Percentiles rank a stretch among this genome's conserved stretches.
Evolutionary conservation across 495 filamentous ascomycete species (phyloP).

Genomic region (Xylaria longipes): DNA sequence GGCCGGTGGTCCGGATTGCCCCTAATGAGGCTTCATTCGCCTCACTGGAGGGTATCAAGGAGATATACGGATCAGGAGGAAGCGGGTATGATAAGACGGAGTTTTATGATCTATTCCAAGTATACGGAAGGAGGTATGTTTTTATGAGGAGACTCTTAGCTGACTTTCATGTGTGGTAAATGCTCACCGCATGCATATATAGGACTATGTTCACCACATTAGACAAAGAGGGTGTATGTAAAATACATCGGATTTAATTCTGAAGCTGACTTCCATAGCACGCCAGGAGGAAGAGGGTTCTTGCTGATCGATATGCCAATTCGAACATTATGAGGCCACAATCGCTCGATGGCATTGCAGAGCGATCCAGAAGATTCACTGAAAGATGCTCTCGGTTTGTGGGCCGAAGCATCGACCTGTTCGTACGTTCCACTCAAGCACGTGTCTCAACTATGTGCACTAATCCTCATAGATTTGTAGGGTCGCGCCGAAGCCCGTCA

Average conservation of each 20-base stretch:
- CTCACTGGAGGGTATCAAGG: conserved; percentile 62
- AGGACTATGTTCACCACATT: conserved; percentile 69
- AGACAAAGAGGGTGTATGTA: conserved; percentile 58
- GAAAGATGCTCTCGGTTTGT: conserved; percentile 52
- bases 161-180: background rate
- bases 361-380: conserved; percentile 60
- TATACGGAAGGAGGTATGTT: conserved; percentile 59
- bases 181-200: conserved; percentile 16
- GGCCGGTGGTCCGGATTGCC: conserved; percentile 61
- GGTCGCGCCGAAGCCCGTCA: background rate
- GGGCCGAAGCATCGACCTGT: conserved; percentile 59
- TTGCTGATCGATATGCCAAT: conserved; percentile 71
- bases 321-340: conserved; percentile 63
- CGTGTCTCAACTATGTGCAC: background rate
- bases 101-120: conserved; percentile 67
- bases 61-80: conserved; percentile 69
- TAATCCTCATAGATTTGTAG: conserved; percentile 29
- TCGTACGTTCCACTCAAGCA: conserved; percentile 50
- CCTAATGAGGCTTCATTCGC: conserved; percentile 69
- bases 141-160: background rate
- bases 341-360: conserved; percentile 59
- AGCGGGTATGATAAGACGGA: conserved; percentile 74
- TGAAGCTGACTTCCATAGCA: conserved; percentile 49
- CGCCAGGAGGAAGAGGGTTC: conserved; percentile 62
- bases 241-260: background rate